These are phyloP conservation scores for Acanthamoeba castellanii DNA, from an alignment of 208 protist species.

Conservation along the genomic window DNA sequence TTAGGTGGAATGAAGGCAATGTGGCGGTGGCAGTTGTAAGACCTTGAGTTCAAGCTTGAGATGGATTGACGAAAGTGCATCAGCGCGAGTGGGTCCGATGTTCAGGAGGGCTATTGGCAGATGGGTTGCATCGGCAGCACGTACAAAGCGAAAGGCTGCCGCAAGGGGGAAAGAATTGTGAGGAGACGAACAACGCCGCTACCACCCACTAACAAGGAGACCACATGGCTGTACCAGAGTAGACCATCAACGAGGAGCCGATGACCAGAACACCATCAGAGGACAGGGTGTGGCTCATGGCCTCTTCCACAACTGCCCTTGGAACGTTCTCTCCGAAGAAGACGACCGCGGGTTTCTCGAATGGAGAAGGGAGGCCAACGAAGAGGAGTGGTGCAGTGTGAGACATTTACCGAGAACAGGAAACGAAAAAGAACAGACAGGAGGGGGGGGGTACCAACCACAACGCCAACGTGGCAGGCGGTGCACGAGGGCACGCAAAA, in stretches of 20 bases:
- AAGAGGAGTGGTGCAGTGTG: too few species aligned
- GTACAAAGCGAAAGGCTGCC: slow-evolving; percentile 16
- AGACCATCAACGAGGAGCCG: slow-evolving; percentile 49
- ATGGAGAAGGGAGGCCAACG: too few species aligned
- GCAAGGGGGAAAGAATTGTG: neutral
- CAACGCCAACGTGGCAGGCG: too few species aligned
- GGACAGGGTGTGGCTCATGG: neutral
- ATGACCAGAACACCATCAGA: slow-evolving; percentile 39
- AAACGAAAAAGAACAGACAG: too few species aligned
- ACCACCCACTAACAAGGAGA: neutral
- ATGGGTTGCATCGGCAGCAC: neutral
- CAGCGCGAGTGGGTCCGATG: slow-evolving; percentile 11
- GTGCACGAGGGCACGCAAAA: too few species aligned
- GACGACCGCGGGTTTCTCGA: slow-evolving; percentile 25
- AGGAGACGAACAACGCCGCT: neutral
- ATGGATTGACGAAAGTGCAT: neutral
- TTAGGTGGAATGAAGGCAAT: neutral
- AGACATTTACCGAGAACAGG: too few species aligned
- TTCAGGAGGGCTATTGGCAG: slow-evolving; percentile 1
- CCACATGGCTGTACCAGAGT: neutral
- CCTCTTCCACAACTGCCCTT: slow-evolving; percentile 7
- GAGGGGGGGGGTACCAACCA: too few species aligned
- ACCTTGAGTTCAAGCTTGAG: slow-evolving; percentile 18
- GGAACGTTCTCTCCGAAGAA: slow-evolving; percentile 67
- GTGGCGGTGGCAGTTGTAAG: neutral